These are phyloP conservation scores for Blastobotrys persicus DNA, from an alignment of 1,139 yeast genomes.

Conservation along the genomic window DNA sequence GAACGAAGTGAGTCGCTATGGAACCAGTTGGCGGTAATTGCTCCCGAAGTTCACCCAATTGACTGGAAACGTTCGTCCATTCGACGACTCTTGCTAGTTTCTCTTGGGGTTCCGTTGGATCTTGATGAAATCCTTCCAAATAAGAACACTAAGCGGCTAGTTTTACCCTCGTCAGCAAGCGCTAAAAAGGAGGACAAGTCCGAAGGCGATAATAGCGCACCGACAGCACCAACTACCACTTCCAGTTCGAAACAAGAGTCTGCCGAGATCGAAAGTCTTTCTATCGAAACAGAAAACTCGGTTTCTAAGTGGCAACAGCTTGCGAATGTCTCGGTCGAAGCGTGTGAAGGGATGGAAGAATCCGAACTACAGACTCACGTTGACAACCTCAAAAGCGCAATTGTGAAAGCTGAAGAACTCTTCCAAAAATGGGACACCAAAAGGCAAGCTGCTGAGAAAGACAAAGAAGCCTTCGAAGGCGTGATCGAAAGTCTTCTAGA, in stretches of 20 bases:
- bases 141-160: slow-evolving; percentile 33
- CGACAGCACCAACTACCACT: background rate
- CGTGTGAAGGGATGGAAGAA: slow-evolving; percentile 37
- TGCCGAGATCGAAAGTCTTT: slow-evolving; percentile 17
- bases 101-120: slow-evolving; percentile 59
- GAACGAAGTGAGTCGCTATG: slow-evolving; percentile 36
- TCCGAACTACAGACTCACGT: slow-evolving; percentile 35
- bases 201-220: background rate
- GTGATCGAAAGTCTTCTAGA: slow-evolving; percentile 72
- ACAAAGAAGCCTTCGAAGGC: slow-evolving; percentile 62
- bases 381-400: slow-evolving; percentile 30
- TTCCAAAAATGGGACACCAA: slow-evolving; percentile 52
- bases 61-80: slow-evolving; percentile 61
- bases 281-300: slow-evolving; percentile 26
- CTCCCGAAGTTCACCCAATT: slow-evolving; percentile 27
- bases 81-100: slow-evolving; percentile 54
- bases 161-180: slow-evolving; percentile 27
- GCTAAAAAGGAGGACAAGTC: slow-evolving; percentile 2
- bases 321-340: slow-evolving; percentile 35
- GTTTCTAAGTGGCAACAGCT: slow-evolving; percentile 34
- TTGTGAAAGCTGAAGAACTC: slow-evolving; percentile 38
- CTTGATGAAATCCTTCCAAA: slow-evolving; percentile 49
- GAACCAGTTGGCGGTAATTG: slow-evolving; percentile 34
- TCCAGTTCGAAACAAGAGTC: slow-evolving; percentile 10
- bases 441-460: slow-evolving; percentile 45